phyloP scores from a whole-genome alignment of 2,329 filamentous ascomycete species.

The Magnaporthiopsis incrustans region DNA sequence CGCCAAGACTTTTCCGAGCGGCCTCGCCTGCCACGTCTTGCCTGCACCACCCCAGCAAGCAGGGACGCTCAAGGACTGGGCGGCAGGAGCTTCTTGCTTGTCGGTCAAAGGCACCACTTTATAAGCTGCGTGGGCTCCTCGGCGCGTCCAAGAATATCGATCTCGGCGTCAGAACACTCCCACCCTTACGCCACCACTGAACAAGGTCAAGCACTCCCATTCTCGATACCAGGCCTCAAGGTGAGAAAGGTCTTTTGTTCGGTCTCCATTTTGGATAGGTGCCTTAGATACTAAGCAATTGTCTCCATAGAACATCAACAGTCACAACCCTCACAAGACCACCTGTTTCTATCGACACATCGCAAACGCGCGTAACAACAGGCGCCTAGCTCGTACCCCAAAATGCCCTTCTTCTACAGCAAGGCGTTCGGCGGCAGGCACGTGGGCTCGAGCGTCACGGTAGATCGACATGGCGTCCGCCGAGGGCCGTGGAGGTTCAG shows the following conservation, averaged over 20 bases:
- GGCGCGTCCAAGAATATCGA: background rate
- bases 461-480: slow-evolving; percentile 36
- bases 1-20: background rate
- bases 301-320: background rate
- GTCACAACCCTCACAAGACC: too few species aligned
- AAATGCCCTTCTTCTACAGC: slow-evolving; percentile 40
- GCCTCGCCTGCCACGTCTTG: too few species aligned
- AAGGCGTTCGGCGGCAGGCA: slow-evolving; percentile 39
- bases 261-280: too few species aligned
- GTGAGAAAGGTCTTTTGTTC: background rate
- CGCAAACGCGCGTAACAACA: too few species aligned
- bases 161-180: background rate
- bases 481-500: slow-evolving; percentile 44
- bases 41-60: background rate
- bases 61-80: too few species aligned
- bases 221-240: background rate
- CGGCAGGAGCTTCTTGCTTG: background rate
- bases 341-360: too few species aligned
- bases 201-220: background rate
- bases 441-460: slow-evolving; percentile 41
- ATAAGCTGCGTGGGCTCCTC: background rate
- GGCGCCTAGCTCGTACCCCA: too few species aligned
- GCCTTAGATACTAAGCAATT: background rate
- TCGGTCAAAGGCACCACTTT: background rate
- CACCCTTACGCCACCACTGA: too few species aligned